phyloP scores from a whole-genome alignment of 139 green algal species.

The Chlorella sp. region DNA sequence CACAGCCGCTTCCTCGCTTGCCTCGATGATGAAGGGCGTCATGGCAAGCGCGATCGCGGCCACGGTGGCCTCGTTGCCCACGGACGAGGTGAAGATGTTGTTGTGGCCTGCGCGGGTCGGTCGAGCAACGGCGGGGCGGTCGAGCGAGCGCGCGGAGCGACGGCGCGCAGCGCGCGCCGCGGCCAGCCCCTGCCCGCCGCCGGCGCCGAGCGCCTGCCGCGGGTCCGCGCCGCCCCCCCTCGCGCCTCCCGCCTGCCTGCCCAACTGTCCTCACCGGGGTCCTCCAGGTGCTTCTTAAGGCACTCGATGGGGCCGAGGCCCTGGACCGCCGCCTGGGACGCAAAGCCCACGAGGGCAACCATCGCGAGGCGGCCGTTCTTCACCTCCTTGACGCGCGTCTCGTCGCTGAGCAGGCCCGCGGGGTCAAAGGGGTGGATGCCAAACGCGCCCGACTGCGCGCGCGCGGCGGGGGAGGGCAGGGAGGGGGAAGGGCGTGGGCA shows the following conservation, averaged over 20 bases:
- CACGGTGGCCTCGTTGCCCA: constrained; percentile 75
- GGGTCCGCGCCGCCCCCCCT: too few species aligned
- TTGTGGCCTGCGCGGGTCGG: too few species aligned
- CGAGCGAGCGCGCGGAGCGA: too few species aligned
- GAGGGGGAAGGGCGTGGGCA: background rate
- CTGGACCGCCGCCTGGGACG: constrained; percentile 73
- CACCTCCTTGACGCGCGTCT: constrained; percentile 91
- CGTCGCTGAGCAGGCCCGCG: constrained; percentile 42
- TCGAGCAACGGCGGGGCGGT: too few species aligned
- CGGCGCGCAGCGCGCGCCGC: too few species aligned
- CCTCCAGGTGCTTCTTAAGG: constrained; percentile 78
- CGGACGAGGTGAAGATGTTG: constrained; percentile 85
- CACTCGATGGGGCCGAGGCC: constrained; percentile 85
- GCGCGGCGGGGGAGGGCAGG: background rate
- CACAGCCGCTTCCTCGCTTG: too few species aligned
- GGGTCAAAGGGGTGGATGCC: constrained; percentile 46
- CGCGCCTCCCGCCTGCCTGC: too few species aligned
- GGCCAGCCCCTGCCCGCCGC: too few species aligned
- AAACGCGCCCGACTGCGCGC: constrained; percentile 34
- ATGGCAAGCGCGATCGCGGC: constrained; percentile 70
- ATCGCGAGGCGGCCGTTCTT: constrained; percentile 95
- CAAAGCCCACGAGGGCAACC: constrained; percentile 91
- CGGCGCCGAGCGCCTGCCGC: too few species aligned
- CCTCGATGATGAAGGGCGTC: constrained; percentile 79
- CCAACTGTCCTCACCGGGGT: constrained; percentile 87